Evolutionary conservation across 345 rosid genomes (phyloP), one percentile per base, ranked within the genome.

Genomic region (Hypericum perforatum): DNA sequence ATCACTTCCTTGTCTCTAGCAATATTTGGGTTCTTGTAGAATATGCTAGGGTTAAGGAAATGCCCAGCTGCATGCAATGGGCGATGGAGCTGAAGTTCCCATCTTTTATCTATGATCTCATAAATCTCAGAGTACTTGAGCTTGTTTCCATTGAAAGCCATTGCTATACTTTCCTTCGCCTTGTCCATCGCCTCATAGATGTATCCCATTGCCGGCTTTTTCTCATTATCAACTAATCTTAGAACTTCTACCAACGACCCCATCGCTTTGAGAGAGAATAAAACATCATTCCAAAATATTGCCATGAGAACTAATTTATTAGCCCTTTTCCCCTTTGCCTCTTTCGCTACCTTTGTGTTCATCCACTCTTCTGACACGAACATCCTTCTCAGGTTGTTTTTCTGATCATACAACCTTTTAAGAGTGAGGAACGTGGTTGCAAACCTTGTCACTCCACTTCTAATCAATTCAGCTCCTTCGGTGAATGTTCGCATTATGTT

Each of bases 151-250:
- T 22, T 8, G 36, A 60, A 60, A 5, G 61, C 15, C 0, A 8
- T 48, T 1, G 11, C 7, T 13, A 59, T 59, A 0, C 22, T 49
- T 32, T 65, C 49, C 14, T 59, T 60, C 7, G 56, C 41, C 11
- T 4, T 13, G 15, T 60, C 57, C 53, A 64, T 57, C 1, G 58
- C 68, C 10, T 58, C 44, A 38, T 64, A 64, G 11, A 64, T 64
- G 32, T 56, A 64, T 0, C 63, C 53, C 54, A 64, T 64, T 4
- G 53, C 16, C 11, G 47, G 47, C 11, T 16, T 69, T 16, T 38
- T 53, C 54, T 63, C 58, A 29, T 49, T 42, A 32, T 63, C 65
- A 11, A 59, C 62, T 9, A 60, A 22, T 5, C 54, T 8, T 48
- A 63, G 40, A n/a, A 59, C 52, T n/a, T 52, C 5, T 0, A 66